A percentile compares a stretch with the other conserved stretches of the same genome.
Evolutionary conservation across 306 rosid species (phyloP).

Genomic region (Lagenaria siceraria): DNA sequence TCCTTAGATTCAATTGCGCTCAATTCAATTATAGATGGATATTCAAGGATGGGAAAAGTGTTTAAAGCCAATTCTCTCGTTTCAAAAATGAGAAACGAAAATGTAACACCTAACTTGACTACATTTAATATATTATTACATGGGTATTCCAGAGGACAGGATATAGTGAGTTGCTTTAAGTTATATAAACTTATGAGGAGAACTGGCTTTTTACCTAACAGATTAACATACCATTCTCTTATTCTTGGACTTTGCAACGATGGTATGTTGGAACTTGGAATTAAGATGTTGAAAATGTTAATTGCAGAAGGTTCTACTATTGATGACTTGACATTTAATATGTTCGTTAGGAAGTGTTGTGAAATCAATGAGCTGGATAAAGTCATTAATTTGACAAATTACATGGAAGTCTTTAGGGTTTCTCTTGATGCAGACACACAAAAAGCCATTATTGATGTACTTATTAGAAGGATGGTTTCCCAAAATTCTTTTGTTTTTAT

Average conservation of each 20-base stretch:
- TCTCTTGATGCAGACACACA: slow-evolving; percentile 32
- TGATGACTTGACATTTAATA: slow-evolving; percentile 44
- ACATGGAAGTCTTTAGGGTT: slow-evolving; percentile 32
- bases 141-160: slow-evolving; percentile 47
- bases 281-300: slow-evolving; percentile 44
- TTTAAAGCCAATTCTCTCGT: slow-evolving; percentile 26
- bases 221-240: slow-evolving; percentile 53
- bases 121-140: slow-evolving; percentile 65
- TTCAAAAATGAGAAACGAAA: slow-evolving; percentile 36
- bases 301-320: slow-evolving; percentile 27
- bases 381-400: slow-evolving; percentile 36
- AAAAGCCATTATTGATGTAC: slow-evolving; percentile 39
- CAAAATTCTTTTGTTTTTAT: slow-evolving; percentile 33
- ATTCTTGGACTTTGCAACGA: slow-evolving; percentile 43
- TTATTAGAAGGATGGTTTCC: slow-evolving; percentile 29
- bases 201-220: slow-evolving; percentile 34
- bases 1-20: slow-evolving; percentile 37
- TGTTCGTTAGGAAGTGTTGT: slow-evolving; percentile 48
- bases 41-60: slow-evolving; percentile 52
- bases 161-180: slow-evolving; percentile 23
- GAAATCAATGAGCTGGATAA: slow-evolving; percentile 32
- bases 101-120: slow-evolving; percentile 33
- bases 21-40: slow-evolving; percentile 43
- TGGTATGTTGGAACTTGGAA: slow-evolving; percentile 46
- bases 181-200: slow-evolving; percentile 30